Evolutionary conservation across 192 early-diverging fungal species (phyloP).

Genomic region (Funneliformis mosseae): DNA sequence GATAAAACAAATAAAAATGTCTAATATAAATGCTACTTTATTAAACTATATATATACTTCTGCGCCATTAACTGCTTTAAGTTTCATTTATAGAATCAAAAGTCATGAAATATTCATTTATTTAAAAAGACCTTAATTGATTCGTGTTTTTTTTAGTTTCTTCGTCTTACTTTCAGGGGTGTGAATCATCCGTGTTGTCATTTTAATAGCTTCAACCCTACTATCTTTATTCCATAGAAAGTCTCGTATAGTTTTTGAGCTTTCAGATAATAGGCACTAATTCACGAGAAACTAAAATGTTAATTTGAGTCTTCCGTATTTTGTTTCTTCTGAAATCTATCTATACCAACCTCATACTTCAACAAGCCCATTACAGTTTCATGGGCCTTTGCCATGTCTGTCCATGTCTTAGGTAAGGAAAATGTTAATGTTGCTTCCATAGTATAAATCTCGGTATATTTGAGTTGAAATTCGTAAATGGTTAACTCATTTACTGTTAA

Average conservation of each 20-base stretch:
- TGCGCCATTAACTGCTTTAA: no score
- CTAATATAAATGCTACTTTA: no score
- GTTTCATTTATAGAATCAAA: no score
- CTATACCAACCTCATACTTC: constrained; percentile 30
- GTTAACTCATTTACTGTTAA: constrained; percentile 25
- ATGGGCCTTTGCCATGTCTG: constrained; percentile 15
- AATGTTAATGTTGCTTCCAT: constrained; percentile 20
- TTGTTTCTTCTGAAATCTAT: not conserved
- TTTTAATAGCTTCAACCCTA: constrained; percentile 12
- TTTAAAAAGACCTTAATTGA: no score
- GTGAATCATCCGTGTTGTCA: constrained; percentile 17
- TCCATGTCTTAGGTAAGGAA: constrained; percentile 24
- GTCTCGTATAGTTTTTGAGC: constrained; percentile 26
- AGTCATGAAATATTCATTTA: no score
- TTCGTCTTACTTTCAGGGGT: not conserved
- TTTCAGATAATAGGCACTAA: constrained; percentile 29
- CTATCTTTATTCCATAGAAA: constrained; percentile 9
- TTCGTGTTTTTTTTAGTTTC: no score
- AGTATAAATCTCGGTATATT: constrained; percentile 17
- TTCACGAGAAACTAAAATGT: constrained; percentile 12
- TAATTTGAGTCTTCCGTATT: not conserved
- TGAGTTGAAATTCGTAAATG: constrained; percentile 28
- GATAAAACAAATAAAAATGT: no score
- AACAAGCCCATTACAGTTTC: constrained; percentile 25
- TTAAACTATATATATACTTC: no score